Evolutionary conservation across 108 stramenopile species (phyloP), one percentile per base, ranked within the genome.

Genomic region (Skeletonema tropicum): DNA sequence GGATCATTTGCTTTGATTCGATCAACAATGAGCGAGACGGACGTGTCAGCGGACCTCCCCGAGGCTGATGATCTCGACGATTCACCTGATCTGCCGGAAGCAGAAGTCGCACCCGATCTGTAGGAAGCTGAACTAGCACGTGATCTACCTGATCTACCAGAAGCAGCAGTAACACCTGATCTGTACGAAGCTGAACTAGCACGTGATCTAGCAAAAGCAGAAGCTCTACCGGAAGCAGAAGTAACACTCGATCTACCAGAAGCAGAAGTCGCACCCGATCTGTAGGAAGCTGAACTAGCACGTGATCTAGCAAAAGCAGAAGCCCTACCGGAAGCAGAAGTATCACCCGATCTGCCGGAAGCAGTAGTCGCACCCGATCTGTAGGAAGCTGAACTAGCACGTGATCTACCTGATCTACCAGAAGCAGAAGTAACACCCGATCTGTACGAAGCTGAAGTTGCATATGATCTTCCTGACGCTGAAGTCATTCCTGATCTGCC

Each of bases 1-100:
- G 75, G 75, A 68, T 75, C 75, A 52, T 75, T 75, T 14, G 60
- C 23, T 35, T 58, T 55, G 19, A 75, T 23, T 38, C 60, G 45
- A 0, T 62, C 60, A 25, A 75, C 58, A 36, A 42, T 6, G 6
- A 32, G 39, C 38, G 48, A 64, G 35, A 75, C 30, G 29, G 63
- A 63, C 30, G 62, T 64, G 14, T 65, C 33, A 52, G 35, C 52
- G 6, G 52, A 23, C 8, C 21, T 23, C 9, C 52, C 21, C 13
- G 60, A 19, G 11, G 25, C 58, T 12, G 46, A 52, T 42, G 60
- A 41, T 23, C 46, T 29, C 11, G 62, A 58, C 3, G 68, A 57
- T 30, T 7, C 12, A 39, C 7, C 42, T 7, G 52, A 55, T 23
- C 23, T 55, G 7, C n/a, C 19, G 5, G 52, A 55, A 25, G 9